phyloP scores from a whole-genome alignment of 495 filamentous ascomycete species.

The Hypoxylon subgilvum region DNA sequence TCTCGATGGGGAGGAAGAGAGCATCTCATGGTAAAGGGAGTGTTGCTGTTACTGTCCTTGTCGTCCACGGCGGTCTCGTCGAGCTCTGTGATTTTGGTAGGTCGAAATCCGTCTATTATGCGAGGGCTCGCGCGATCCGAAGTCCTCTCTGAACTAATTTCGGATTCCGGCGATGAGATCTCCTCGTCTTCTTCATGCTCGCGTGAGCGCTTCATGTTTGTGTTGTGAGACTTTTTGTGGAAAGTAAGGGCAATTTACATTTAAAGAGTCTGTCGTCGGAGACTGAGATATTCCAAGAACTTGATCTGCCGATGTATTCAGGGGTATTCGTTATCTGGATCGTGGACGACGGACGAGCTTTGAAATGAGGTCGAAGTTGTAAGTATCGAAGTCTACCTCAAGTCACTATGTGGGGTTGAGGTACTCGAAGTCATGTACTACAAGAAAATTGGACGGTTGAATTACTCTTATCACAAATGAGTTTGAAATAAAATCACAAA shows the following conservation, averaged over 20 bases:
- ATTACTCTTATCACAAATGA: too few relatives aligned
- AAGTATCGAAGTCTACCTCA: conserved; percentile 3
- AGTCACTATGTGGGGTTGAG: neutral
- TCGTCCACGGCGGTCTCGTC: conserved; percentile 46
- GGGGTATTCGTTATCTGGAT: neutral
- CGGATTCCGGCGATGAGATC: conserved; percentile 23
- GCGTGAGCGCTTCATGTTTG: conserved; percentile 60
- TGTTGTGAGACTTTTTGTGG: conserved; percentile 9
- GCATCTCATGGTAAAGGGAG: conserved; percentile 67
- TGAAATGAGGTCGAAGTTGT: conserved; percentile 2
- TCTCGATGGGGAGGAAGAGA: conserved; percentile 78
- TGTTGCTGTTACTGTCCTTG: conserved; percentile 20
- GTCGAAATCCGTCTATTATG: conserved; percentile 18
- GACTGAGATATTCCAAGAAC: neutral
- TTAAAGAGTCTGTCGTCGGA: conserved; percentile 1
- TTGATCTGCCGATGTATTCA: neutral
- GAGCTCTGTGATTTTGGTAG: conserved; percentile 52
- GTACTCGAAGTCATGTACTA: neutral
- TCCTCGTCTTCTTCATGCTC: conserved; percentile 53
- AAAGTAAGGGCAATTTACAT: conserved; percentile 44
- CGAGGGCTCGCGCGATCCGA: conserved; percentile 21
- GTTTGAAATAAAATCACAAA: neutral
- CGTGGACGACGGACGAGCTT: conserved; percentile 3
- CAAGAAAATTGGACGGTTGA: too few relatives aligned
- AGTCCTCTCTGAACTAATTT: conserved; percentile 16